phyloP scores from a whole-genome alignment of 352 stramenopile genomes.

The Globisporangium ultimum region DNA sequence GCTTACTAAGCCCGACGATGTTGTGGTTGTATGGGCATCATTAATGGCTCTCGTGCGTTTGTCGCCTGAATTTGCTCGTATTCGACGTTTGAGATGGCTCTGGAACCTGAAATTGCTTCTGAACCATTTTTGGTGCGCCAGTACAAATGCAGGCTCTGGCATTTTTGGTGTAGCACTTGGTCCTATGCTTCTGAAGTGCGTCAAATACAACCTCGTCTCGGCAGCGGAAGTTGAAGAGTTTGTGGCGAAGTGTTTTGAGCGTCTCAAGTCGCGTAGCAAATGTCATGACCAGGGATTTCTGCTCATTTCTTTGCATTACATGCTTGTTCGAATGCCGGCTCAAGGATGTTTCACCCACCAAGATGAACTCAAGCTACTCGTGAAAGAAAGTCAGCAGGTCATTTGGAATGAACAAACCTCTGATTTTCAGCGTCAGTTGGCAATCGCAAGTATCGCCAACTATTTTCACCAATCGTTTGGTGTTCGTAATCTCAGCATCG shows the following conservation, averaged over 20 bases:
- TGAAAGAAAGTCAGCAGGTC: background rate
- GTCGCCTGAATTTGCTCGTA: constrained; percentile 21
- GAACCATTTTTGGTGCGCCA: constrained; percentile 20
- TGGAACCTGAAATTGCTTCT: constrained; percentile 34
- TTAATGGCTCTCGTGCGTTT: constrained; percentile 31
- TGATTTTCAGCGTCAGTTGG: background rate
- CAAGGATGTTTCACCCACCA: constrained; percentile 2
- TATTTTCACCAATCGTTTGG: constrained; percentile 15
- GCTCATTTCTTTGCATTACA: constrained; percentile 21
- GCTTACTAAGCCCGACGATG: background rate
- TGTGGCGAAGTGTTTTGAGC: constrained; percentile 25
- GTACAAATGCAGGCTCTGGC: background rate
- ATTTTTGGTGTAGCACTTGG: constrained; percentile 32
- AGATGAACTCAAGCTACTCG: constrained; percentile 1
- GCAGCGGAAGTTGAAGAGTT: constrained; percentile 28
- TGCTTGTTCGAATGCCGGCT: constrained; percentile 17
- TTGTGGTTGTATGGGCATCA: constrained; percentile 28
- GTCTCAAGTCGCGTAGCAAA: constrained; percentile 4
- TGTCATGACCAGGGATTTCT: constrained; percentile 16
- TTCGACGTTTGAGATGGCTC: constrained; percentile 41
- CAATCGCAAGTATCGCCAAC: constrained; percentile 7
- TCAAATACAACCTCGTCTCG: constrained; percentile 24
- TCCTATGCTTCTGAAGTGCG: constrained; percentile 36
- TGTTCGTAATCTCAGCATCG: constrained; percentile 2
- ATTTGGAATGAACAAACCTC: background rate